Conservation (phyloP, 495 filamentous ascomycete species). For the Hypoxylon subgilvum region DNA sequence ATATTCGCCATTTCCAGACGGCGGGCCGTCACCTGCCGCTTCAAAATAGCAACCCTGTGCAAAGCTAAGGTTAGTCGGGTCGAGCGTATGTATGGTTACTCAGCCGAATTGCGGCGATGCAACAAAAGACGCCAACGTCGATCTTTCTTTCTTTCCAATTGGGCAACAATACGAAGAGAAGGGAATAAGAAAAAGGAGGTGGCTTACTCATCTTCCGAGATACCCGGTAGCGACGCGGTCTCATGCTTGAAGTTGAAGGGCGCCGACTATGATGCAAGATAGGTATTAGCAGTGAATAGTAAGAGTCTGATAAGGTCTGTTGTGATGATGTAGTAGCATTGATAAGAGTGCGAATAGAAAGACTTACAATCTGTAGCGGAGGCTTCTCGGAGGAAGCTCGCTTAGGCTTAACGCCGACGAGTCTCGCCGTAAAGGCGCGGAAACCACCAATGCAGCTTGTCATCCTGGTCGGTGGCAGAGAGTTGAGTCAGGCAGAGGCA, state of each 20-base stretch:
- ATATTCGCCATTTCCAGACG: too few relatives aligned
- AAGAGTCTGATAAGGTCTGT: not conserved
- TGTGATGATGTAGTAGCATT: not conserved
- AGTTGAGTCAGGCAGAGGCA: not conserved
- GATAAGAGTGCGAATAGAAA: too few relatives aligned
- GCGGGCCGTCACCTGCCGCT: slow-evolving; percentile 53
- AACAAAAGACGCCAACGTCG: not conserved
- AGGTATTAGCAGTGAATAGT: slow-evolving; percentile 28
- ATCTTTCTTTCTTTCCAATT: not conserved
- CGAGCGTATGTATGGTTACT: not conserved
- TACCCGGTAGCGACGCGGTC: slow-evolving; percentile 45
- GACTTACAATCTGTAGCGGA: slow-evolving; percentile 39
- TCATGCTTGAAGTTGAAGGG: slow-evolving; percentile 56
- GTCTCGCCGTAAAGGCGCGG: slow-evolving; percentile 24
- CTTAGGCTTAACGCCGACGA: slow-evolving; percentile 34
- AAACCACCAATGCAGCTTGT: slow-evolving; percentile 30
- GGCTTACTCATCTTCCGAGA: slow-evolving; percentile 53
- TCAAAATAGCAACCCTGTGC: slow-evolving; percentile 45
- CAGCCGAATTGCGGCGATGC: slow-evolving; percentile 15
- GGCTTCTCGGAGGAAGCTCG: slow-evolving; percentile 27
- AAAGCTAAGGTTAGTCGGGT: slow-evolving; percentile 4
- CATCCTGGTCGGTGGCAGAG: slow-evolving; percentile 8
- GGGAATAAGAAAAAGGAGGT: not conserved
- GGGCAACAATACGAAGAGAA: slow-evolving; percentile 8
- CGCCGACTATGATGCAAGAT: slow-evolving; percentile 43